Base-by-base conservation (phyloP, 192 early-diverging fungal species). In the Coemansia sp. region DNA sequence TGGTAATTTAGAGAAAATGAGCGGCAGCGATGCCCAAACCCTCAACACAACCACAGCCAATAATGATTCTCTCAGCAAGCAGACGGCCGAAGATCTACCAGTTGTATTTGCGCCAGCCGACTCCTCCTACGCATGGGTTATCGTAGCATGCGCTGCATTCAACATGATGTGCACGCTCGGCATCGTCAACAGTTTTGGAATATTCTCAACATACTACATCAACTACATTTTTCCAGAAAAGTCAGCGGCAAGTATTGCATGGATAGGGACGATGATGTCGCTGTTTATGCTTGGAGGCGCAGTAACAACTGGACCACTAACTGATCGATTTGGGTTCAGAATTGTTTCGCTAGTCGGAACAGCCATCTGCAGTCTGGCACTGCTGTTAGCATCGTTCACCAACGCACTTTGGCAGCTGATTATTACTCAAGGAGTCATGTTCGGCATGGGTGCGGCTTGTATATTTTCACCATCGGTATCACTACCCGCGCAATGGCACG, bases 401-500 rank as follows among this genome's bases (percentile, higher is more conserved):
- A 62, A 47, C 11, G 45, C 76, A 24, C 62, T 88, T 1, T 91
- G 89, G 89, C 88, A 92, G 48, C 68, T 92, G 3, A 80, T 88
- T 17, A 60, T 90, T 29, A 86, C 90, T 4, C 91, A 92, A 65
- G 88, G 88, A 6, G 61, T 89, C 24, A 64, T 94, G 65, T 88
- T 89, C 75, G 93, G 91, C 5, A 53, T 90, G 38, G 91, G 90
- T 9, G 73, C 82, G 5, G 81, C 84, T 2, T 70, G 92, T 25
- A 73, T 88, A 25, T 90, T 85, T 59, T 86, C 90, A 11, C 89
- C 89, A 1, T 86, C 86, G 7, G 82, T 93, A 17, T 80, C 85
- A n/a, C 83, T 89, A 6, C 83, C 87, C 3, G 65, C 83, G 1
- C 89, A 93, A 62, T 94, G 88, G 87, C 92, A 92, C 72, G 66